Conservation (phyloP, 2,329 filamentous ascomycete species). For the Lachnellula cervina region DNA sequence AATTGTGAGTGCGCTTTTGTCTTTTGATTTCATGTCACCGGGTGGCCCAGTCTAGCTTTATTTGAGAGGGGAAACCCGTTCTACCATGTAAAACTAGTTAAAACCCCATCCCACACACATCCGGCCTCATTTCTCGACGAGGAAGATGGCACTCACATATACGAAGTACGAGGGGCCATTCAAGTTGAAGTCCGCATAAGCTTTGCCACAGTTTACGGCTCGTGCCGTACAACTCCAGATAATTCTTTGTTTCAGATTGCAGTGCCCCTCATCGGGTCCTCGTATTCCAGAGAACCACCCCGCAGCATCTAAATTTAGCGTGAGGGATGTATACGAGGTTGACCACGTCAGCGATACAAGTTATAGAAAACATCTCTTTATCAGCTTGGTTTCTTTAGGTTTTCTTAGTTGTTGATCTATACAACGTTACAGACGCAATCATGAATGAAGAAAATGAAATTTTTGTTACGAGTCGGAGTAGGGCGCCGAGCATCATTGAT, state of each 20-base stretch:
- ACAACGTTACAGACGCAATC: constrained; percentile 2
- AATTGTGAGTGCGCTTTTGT: too few species aligned
- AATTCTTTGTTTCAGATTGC: constrained; percentile 1
- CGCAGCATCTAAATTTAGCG: neutral
- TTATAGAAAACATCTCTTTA: neutral
- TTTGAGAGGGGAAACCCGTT: too few species aligned
- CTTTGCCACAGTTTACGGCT: neutral
- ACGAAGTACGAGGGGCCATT: neutral
- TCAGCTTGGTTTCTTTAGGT: neutral
- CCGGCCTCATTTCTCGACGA: too few species aligned
- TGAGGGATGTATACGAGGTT: neutral
- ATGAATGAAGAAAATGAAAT: constrained; percentile 19
- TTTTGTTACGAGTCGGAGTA: constrained; percentile 23
- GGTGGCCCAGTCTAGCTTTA: too few species aligned
- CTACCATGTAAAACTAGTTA: too few species aligned
- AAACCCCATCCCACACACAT: too few species aligned
- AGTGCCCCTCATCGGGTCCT: neutral
- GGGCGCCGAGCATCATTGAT: constrained; percentile 25
- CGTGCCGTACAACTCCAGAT: neutral
- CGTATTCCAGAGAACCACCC: neutral
- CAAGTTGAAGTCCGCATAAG: neutral
- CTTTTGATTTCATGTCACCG: too few species aligned
- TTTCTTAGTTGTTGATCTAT: constrained; percentile 1
- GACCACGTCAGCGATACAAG: neutral
- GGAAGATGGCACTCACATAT: neutral